Evolutionary conservation across 805 yeast species (phyloP).

Genomic region (Clavispora santaluciae): DNA sequence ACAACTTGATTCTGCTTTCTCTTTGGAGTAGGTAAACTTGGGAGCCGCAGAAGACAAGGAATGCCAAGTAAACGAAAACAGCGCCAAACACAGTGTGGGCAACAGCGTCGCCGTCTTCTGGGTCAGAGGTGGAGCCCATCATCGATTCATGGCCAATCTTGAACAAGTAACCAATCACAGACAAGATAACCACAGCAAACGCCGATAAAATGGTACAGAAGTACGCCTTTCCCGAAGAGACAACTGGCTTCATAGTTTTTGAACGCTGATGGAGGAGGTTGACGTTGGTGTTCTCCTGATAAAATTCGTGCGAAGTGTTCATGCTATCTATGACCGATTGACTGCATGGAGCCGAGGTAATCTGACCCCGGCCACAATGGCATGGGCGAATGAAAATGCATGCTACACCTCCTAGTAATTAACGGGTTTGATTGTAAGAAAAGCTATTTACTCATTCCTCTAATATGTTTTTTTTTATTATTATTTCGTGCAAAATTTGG

Average conservation of each 20-base stretch:
- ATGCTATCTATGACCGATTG: neutral
- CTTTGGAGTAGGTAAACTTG: conserved; percentile 66
- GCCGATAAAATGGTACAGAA: conserved; percentile 91
- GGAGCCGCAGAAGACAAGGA: conserved; percentile 86
- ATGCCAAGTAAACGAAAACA: conserved; percentile 71
- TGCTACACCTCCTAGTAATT: too few species aligned
- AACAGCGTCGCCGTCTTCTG: conserved; percentile 89
- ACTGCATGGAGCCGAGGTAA: neutral
- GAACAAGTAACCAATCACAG: conserved; percentile 81
- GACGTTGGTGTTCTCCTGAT: neutral
- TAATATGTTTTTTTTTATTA: too few species aligned
- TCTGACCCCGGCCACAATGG: too few species aligned
- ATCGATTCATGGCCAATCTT: conserved; percentile 78
- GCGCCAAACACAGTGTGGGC: conserved; percentile 90
- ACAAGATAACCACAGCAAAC: conserved; percentile 82
- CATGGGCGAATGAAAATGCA: too few species aligned
- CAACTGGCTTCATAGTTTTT: conserved; percentile 39
- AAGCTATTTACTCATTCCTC: too few species aligned
- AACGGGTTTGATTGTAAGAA: too few species aligned
- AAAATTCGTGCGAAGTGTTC: conserved; percentile 1
- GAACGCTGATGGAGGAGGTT: neutral
- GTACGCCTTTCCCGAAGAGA: conserved; percentile 78
- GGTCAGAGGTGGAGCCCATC: conserved; percentile 89
- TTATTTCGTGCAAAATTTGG: too few species aligned
- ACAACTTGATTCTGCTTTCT: conserved; percentile 56